Evolutionary conservation across 2,329 filamentous ascomycete species (phyloP).

Genomic region (Colletotrichum cordylinicola): DNA sequence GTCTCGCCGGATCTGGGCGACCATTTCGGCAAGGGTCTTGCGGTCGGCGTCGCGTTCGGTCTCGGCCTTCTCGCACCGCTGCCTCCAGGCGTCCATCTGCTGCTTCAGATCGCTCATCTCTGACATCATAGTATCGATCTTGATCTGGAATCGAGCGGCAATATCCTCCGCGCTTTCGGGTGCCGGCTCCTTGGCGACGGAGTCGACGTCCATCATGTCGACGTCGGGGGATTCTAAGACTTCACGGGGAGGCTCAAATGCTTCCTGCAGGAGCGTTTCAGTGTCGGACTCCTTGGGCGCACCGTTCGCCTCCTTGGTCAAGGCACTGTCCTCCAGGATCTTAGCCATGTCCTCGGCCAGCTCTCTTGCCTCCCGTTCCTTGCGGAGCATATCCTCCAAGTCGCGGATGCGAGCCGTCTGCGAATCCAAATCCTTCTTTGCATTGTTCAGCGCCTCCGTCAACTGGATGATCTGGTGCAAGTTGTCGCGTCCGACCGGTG

Average conservation of each 20-base stretch:
- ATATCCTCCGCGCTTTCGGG: conserved; percentile 40
- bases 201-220: conserved; percentile 23
- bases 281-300: conserved; percentile 39
- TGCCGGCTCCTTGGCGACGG: conserved; percentile 29
- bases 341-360: conserved; percentile 83
- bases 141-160: conserved; percentile 63
- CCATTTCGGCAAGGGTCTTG: conserved; percentile 85
- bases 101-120: conserved; percentile 84
- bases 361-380: conserved; percentile 83
- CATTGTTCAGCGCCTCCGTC: conserved; percentile 82
- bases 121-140: conserved; percentile 76
- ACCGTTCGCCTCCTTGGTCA: conserved; percentile 40
- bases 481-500: conserved; percentile 61
- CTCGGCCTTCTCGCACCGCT: conserved; percentile 82
- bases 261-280: conserved; percentile 48
- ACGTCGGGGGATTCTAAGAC: conserved; percentile 28
- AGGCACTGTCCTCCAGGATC: conserved; percentile 65
- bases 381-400: conserved; percentile 77
- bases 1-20: conserved; percentile 78
- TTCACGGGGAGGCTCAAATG: conserved; percentile 50
- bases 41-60: conserved; percentile 74
- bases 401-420: conserved; percentile 82
- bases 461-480: conserved; percentile 81
- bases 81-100: conserved; percentile 79
- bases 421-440: conserved; percentile 86